Percentiles rank a stretch among this genome's conserved stretches.
Evolutionary conservation across 2,329 filamentous ascomycete genomes (phyloP).

Genomic region (Calycina herbarum): DNA sequence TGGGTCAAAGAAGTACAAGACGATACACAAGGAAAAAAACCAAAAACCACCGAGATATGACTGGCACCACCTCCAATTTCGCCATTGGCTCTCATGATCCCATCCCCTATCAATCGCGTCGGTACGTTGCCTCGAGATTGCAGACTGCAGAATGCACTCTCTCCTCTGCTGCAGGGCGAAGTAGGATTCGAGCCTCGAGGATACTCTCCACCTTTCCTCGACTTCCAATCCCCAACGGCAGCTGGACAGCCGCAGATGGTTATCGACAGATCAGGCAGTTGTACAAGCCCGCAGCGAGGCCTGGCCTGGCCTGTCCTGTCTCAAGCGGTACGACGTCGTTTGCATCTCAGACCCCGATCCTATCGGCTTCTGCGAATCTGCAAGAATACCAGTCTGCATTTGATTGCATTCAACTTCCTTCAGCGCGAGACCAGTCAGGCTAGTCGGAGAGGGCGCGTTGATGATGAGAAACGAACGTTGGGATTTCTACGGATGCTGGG

Average conservation of each 20-base stretch:
- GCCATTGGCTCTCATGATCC: background rate
- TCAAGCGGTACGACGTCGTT: background rate
- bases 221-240: background rate
- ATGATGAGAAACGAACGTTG: background rate
- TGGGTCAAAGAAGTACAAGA: slow-evolving; percentile 6
- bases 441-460: background rate
- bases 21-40: background rate
- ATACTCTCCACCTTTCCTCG: background rate
- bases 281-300: background rate
- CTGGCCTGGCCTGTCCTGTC: background rate
- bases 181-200: background rate
- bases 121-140: background rate
- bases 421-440: background rate
- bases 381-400: background rate
- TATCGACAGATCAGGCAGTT: slow-evolving; percentile 6
- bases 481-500: background rate
- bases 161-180: background rate
- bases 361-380: background rate
- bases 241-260: background rate
- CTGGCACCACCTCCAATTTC: slow-evolving; percentile 1
- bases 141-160: slow-evolving; percentile 2
- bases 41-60: background rate
- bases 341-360: background rate
- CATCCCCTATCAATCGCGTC: background rate
- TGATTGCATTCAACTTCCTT: background rate